A percentile compares a stretch with the other conserved stretches of the same genome.
These are phyloP conservation scores for Turritis glabra DNA, from an alignment of 345 rosid species.

Conservation along the genomic window DNA sequence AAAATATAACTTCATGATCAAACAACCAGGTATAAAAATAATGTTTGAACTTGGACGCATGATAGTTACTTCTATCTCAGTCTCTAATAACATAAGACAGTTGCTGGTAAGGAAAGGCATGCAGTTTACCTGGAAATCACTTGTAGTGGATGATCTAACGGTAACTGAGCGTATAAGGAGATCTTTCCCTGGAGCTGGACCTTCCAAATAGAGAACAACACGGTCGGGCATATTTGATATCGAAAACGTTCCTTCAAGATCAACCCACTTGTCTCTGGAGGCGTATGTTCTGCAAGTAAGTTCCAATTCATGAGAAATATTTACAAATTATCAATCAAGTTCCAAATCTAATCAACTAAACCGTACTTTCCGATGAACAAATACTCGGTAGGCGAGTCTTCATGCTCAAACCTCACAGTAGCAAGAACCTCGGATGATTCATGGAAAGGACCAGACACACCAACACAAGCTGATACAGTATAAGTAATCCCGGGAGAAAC, in stretches of 20 bases:
- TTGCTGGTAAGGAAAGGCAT: conserved; percentile 7
- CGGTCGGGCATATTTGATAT: conserved; percentile 63
- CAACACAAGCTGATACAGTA: conserved; percentile 66
- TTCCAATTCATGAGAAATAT: conserved; percentile 6
- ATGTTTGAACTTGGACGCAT: neutral
- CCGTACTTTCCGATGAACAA: conserved; percentile 77
- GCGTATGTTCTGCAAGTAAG: conserved; percentile 57
- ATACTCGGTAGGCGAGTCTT: conserved; percentile 53
- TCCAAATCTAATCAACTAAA: neutral
- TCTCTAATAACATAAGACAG: neutral
- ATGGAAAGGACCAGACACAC: conserved; percentile 62
- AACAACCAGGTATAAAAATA: neutral
- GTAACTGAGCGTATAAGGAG: conserved; percentile 70
- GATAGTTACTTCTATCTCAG: neutral
- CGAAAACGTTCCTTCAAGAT: conserved; percentile 72
- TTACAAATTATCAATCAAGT: neutral
- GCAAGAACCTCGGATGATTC: conserved; percentile 68
- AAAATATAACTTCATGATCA: neutral
- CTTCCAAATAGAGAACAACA: conserved; percentile 82
- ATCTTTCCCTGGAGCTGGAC: conserved; percentile 85
- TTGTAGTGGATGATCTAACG: conserved; percentile 48
- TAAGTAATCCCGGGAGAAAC: conserved; percentile 62
- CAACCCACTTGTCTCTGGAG: conserved; percentile 67
- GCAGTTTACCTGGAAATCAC: conserved; percentile 43
- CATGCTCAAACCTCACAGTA: conserved; percentile 65